These are phyloP conservation scores for Neoscytalidium dimidiatum DNA, from an alignment of 2,329 filamentous ascomycete genomes.

Conservation along the genomic window DNA sequence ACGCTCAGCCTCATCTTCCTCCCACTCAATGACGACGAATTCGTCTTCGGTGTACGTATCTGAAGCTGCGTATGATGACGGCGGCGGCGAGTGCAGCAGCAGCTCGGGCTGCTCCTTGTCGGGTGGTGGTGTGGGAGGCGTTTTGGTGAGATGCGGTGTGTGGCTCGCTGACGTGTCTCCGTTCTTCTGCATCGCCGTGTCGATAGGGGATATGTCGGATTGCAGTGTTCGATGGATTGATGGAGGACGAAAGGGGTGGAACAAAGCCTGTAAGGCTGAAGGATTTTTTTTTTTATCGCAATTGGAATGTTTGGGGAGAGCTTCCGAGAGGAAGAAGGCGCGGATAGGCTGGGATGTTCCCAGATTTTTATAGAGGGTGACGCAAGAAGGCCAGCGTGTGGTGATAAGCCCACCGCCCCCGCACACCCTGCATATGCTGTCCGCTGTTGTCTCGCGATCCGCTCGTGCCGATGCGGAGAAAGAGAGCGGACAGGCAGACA, in stretches of 20 bases:
- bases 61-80: not conserved
- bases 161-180: not conserved
- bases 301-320: not conserved
- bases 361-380: not conserved
- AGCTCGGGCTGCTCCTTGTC: not conserved
- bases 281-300: too few species aligned
- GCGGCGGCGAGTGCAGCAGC: not conserved
- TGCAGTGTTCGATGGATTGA: too few species aligned
- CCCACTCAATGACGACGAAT: conserved; percentile 8
- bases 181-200: not conserved
- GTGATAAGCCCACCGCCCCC: conserved; percentile 5
- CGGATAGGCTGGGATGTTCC: not conserved
- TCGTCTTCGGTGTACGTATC: conserved; percentile 14
- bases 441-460: not conserved
- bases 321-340: not conserved
- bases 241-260: not conserved
- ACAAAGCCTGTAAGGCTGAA: not conserved
- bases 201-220: not conserved
- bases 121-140: not conserved
- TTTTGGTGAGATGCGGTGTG: not conserved
- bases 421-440: not conserved
- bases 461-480: conserved; percentile 4
- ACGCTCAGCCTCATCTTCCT: conserved; percentile 6
- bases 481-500: too few species aligned
- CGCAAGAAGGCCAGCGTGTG: not conserved